phyloP scores from a whole-genome alignment of 345 rosid genomes.

The Adansonia digitata region DNA sequence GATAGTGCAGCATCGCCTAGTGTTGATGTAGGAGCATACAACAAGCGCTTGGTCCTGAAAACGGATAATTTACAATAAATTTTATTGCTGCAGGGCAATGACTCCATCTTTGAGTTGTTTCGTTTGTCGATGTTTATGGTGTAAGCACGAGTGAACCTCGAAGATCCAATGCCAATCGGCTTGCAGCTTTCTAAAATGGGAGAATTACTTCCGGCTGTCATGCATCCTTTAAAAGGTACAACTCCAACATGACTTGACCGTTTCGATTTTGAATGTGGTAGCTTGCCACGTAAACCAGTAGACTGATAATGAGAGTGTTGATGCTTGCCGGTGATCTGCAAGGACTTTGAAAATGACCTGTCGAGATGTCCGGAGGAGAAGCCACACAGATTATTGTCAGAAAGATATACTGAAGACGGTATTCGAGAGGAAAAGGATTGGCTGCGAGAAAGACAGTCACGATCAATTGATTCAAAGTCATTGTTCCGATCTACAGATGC shows the following conservation, averaged over 20 bases:
- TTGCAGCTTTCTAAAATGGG: slow-evolving; percentile 26
- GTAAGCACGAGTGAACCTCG: slow-evolving; percentile 25
- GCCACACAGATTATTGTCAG: background rate
- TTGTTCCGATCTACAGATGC: background rate
- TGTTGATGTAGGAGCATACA: slow-evolving; percentile 38
- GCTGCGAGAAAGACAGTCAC: background rate
- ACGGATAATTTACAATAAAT: slow-evolving; percentile 32
- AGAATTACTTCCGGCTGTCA: slow-evolving; percentile 33
- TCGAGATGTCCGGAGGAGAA: slow-evolving; percentile 11
- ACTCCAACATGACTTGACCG: slow-evolving; percentile 23
- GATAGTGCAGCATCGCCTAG: slow-evolving; percentile 66
- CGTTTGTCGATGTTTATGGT: slow-evolving; percentile 22
- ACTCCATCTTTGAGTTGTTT: slow-evolving; percentile 13
- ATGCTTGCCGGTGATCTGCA: slow-evolving; percentile 21
- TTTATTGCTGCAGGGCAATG: slow-evolving; percentile 15
- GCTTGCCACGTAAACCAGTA: slow-evolving; percentile 18
- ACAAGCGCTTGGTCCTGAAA: slow-evolving; percentile 34
- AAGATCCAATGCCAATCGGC: slow-evolving; percentile 28
- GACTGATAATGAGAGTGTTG: slow-evolving; percentile 16
- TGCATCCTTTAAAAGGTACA: slow-evolving; percentile 44
- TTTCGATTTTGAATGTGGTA: slow-evolving; percentile 26
- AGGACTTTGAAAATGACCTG: slow-evolving; percentile 7
- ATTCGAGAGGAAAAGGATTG: background rate
- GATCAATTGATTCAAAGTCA: background rate
- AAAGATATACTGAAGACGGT: background rate